Evolutionary conservation across 2,329 filamentous ascomycete genomes (phyloP), one percentile per base, ranked within the genome.

Genomic region (Fonsecaea pedrosoi): DNA sequence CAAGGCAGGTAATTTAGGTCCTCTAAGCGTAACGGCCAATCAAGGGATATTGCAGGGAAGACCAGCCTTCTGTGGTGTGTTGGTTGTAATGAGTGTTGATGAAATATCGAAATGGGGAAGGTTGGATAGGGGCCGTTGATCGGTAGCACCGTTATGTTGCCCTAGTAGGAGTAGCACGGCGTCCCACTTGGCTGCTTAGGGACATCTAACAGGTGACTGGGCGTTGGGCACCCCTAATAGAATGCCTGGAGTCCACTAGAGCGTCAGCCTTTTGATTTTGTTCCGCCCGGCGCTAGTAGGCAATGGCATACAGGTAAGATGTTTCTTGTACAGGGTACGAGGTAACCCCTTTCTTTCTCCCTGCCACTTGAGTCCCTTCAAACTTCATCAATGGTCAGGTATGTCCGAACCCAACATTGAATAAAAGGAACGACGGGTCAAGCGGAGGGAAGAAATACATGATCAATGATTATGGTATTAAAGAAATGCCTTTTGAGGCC

Each of bases 21-120:
- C 40, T 45, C 40, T 1, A 8, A 15, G 15, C n/a, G n/a, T 45
- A 45, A 18, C 4, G 40, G 40, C 54, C 54, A 55, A 55, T 55
- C 30, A 55, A 55, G 54, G n/a, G 8, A 34, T 35, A 32, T n/a
- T n/a, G 10, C 12, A 21, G 34, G 21, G 15, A 35, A 35, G 30
- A 37, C 54, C 34, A 55, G 54, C 30, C 54, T 35, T 37, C 54
- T 55, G 30, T 55, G 34, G 54, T 34, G 54, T 55, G 15, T 55
- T 18, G 54, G n/a, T 35, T 55, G 54, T 34, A 32, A 55, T n/a
- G 45, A 50, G 18, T 50, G 45, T 50, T 50, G 45, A 50, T 30
- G 21, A 50, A 50, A 30, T 50, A 50, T 55, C 54, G 4, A 55
- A 55, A 55, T 30, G 54, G 34, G 25, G 34, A 55, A 55, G 54